Evolutionary conservation across 768 basidiomycete species (phyloP).

Genomic region (Auricularia auricula-judae): DNA sequence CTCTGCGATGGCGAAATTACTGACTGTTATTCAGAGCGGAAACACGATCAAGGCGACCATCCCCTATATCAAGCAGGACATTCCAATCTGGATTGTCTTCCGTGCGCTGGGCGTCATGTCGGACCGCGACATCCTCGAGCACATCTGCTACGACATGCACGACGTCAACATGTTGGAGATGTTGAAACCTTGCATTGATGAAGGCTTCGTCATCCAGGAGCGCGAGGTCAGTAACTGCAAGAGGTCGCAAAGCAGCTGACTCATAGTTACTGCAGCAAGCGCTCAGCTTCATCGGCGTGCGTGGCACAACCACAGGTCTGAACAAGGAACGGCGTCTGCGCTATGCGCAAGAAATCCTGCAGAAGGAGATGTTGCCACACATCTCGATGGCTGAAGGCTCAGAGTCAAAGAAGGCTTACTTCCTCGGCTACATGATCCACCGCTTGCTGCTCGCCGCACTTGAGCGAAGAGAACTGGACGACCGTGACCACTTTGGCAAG

Average conservation of each 20-base stretch:
- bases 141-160: slow-evolving; percentile 96
- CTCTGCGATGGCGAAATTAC: not conserved
- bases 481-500: slow-evolving; percentile 99
- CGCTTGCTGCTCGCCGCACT: slow-evolving; percentile 86
- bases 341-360: slow-evolving; percentile 94
- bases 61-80: slow-evolving; percentile 96
- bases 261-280: slow-evolving; percentile 37
- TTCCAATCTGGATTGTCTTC: slow-evolving; percentile 98
- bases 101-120: slow-evolving; percentile 95
- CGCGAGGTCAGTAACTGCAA: slow-evolving; percentile 52
- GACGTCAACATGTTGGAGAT: slow-evolving; percentile 95
- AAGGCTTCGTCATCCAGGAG: slow-evolving; percentile 96
- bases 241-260: not conserved
- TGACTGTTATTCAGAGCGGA: slow-evolving; percentile 43
- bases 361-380: slow-evolving; percentile 98
- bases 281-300: slow-evolving; percentile 95
- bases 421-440: slow-evolving; percentile 99
- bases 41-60: slow-evolving; percentile 95
- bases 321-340: slow-evolving; percentile 87
- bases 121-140: slow-evolving; percentile 93
- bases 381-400: slow-evolving; percentile 93
- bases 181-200: slow-evolving; percentile 97
- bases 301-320: slow-evolving; percentile 89
- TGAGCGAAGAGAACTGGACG: slow-evolving; percentile 91
- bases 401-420: slow-evolving; percentile 97